phyloP scores from a whole-genome alignment of 2,329 filamentous ascomycete genomes.

The Allantophomopsis cytisporea region DNA sequence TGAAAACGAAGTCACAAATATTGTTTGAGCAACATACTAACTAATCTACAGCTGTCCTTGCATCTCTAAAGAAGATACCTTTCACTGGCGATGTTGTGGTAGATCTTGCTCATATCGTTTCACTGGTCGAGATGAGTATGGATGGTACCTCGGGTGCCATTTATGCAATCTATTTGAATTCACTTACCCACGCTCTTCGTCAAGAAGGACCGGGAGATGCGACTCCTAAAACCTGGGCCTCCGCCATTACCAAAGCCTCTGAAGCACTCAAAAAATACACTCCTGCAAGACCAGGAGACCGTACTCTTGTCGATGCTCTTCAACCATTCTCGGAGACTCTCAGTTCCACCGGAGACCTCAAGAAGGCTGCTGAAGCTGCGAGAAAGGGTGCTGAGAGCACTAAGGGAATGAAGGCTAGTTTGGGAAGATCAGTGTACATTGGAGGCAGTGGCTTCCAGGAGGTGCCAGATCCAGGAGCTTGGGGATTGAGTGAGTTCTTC shows the following conservation, averaged over 20 bases:
- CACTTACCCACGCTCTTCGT: slow-evolving; percentile 38
- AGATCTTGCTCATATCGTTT: slow-evolving; percentile 45
- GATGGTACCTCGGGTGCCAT: slow-evolving; percentile 66
- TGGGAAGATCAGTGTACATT: slow-evolving; percentile 76
- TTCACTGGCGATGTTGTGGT: slow-evolving; percentile 39
- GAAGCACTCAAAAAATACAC: slow-evolving; percentile 70
- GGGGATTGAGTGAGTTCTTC: slow-evolving; percentile 67
- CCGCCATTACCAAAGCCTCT: slow-evolving; percentile 57
- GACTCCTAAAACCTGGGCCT: slow-evolving; percentile 36
- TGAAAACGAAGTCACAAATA: not conserved
- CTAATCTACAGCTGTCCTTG: not conserved
- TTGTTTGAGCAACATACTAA: too few species aligned
- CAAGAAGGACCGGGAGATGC: slow-evolving; percentile 22
- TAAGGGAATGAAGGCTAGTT: slow-evolving; percentile 80
- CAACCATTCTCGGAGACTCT: slow-evolving; percentile 75
- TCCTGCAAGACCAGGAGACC: slow-evolving; percentile 75
- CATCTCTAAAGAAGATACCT: slow-evolving; percentile 21
- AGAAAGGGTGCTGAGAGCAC: slow-evolving; percentile 67
- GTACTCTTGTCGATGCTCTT: slow-evolving; percentile 82
- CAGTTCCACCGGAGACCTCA: slow-evolving; percentile 47
- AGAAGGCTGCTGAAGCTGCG: slow-evolving; percentile 63
- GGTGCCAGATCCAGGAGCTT: slow-evolving; percentile 67
- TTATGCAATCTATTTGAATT: slow-evolving; percentile 65
- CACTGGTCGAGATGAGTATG: slow-evolving; percentile 55
- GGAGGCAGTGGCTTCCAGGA: slow-evolving; percentile 61